Evolutionary conservation across 257 asterid species (phyloP), one percentile per base, ranked within the genome.

Genomic region (Forsythia viridissima): DNA sequence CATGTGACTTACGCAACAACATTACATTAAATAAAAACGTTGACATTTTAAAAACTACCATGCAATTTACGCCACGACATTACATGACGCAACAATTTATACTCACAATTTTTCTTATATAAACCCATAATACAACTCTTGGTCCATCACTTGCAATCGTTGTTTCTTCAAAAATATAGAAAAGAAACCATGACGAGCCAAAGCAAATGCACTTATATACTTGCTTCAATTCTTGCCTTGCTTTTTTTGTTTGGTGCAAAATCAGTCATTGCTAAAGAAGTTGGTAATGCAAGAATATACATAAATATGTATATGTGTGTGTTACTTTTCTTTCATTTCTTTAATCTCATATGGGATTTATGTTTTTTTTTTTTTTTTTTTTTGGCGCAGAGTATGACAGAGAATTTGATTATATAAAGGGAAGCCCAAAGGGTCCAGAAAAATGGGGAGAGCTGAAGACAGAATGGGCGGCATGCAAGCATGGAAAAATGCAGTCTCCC

Each of bases 391-490:
- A 77, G 34, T 10, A 37, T 0, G 5, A 5, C 2, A 4, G 36
- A 67, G 71, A 24, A 80, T 72, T 9, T 74, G 93, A 38, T 51
- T 51, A 51, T 15, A 12, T 18, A 12, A 12, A 12, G 81, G 43
- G 67, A 88, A 80, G 86, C 15, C 18, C 15, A 13, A 51, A 51
- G 20, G 97, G 97, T 63, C 97, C 97, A 8, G 67, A 38, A 59
- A 79, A 77, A 55, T 92, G 34, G 34, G 34, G 34, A 30, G 34
- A 30, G 34, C 34, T 30, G 34, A 30, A 30, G 34, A 1, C 34
- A 30, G 34, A 30, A 30, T 30, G 34, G 34, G 34, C 34, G 2
- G 34, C 34, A 30, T 30, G 34, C 34, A 30, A 30, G 34, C 34
- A 30, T 30, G 34, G 34, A 30, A 30, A 30, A 30, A 30, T 30